Evolutionary conservation across 176 grass and related monocot genomes (phyloP).

Genomic region (Oryza brachyantha): DNA sequence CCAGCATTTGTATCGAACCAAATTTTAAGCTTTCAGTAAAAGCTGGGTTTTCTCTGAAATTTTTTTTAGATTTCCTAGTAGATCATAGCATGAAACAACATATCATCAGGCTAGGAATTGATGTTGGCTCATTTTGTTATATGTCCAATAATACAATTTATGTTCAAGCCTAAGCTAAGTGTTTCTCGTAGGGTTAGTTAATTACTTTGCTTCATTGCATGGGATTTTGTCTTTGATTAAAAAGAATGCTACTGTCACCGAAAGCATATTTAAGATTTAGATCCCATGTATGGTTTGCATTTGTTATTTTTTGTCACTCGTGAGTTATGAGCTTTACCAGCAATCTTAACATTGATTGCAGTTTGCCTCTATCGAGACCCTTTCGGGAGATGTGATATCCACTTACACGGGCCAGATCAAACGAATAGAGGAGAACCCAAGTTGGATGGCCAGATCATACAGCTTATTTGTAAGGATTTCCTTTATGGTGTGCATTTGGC

Average conservation of each 20-base stretch:
- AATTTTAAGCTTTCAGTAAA: too few species aligned
- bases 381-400: conserved; percentile 58
- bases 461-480: conserved; percentile 57
- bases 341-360: conserved; percentile 34
- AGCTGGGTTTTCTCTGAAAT: too few species aligned
- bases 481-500: conserved; percentile 13
- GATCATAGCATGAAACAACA: background rate
- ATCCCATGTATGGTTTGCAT: background rate
- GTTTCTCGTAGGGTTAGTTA: background rate
- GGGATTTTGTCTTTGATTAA: background rate
- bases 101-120: background rate
- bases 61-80: conserved; percentile 18
- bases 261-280: background rate
- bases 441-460: conserved; percentile 42
- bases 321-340: background rate
- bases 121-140: background rate
- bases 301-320: background rate
- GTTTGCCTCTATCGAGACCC: conserved; percentile 45
- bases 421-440: conserved; percentile 35
- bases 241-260: background rate
- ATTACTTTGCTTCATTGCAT: background rate
- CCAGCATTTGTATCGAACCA: too few species aligned
- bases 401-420: conserved; percentile 57
- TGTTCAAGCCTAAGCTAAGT: background rate
- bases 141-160: conserved; percentile 1